Conservation (phyloP, 2,329 filamentous ascomycete species). For the Pleoardoris graminearum region DNA sequence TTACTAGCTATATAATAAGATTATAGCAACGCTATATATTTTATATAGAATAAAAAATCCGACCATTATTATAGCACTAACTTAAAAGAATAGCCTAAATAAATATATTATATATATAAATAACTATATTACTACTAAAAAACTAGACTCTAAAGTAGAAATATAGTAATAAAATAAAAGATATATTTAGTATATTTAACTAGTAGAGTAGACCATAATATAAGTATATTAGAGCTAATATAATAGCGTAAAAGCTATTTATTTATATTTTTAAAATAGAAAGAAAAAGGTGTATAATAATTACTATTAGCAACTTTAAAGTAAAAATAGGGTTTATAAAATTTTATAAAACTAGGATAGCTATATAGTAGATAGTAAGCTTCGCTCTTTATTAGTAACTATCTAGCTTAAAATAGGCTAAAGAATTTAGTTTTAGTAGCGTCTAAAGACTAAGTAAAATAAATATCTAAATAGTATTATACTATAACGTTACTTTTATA, state of each 20-base stretch:
- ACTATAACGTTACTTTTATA: slow-evolving; percentile 14
- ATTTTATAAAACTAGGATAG: neutral
- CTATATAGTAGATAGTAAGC: neutral
- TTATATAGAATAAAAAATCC: neutral
- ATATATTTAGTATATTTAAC: slow-evolving; percentile 9
- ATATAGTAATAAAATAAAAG: slow-evolving; percentile 2
- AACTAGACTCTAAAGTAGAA: too few species aligned
- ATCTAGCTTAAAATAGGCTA: neutral
- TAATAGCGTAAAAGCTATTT: slow-evolving; percentile 11
- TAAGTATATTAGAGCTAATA: slow-evolving; percentile 6
- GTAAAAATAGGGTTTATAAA: neutral
- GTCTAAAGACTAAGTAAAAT: neutral
- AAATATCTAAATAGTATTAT: slow-evolving; percentile 7
- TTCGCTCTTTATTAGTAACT: slow-evolving; percentile 2
- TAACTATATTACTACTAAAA: neutral
- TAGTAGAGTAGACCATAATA: slow-evolving; percentile 1
- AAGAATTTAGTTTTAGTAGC: slow-evolving; percentile 4
- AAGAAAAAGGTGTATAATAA: slow-evolving; percentile 7
- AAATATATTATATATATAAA: slow-evolving; percentile 8
- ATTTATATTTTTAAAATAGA: slow-evolving; percentile 10
- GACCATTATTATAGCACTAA: neutral
- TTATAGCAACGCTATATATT: neutral
- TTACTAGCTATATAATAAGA: neutral
- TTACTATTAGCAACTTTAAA: slow-evolving; percentile 8
- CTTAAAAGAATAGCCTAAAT: slow-evolving; percentile 2